Percentiles rank a stretch among this genome's conserved stretches.
These are phyloP conservation scores for Entomortierella lignicola DNA, from an alignment of 192 early-diverging fungal species.

Conservation along the genomic window DNA sequence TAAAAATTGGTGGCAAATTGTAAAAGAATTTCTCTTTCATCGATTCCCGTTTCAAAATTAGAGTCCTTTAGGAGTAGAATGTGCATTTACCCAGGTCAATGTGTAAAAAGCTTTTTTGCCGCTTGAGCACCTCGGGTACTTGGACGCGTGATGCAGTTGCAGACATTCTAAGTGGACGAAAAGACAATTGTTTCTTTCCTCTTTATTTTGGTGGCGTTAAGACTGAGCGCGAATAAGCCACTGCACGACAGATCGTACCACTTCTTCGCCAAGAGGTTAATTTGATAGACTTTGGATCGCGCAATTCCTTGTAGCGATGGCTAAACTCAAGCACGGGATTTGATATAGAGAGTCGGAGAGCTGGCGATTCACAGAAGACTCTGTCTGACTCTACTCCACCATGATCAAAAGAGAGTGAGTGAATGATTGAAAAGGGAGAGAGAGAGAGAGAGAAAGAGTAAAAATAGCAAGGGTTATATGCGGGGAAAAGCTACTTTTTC, in stretches of 20 bases:
- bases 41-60: not conserved
- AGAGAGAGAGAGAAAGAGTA: not conserved
- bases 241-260: too few relatives aligned
- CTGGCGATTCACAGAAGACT: too few relatives aligned
- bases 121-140: conserved; percentile 51
- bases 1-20: conserved; percentile 47
- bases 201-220: not conserved
- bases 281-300: too few relatives aligned
- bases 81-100: conserved; percentile 58
- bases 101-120: conserved; percentile 63
- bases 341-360: too few relatives aligned
- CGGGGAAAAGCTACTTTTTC: not conserved
- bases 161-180: conserved; percentile 3
- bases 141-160: conserved; percentile 19
- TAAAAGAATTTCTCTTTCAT: not conserved
- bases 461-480: conserved; percentile 1
- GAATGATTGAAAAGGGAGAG: too few relatives aligned
- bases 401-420: too few relatives aligned
- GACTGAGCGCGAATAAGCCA: not conserved
- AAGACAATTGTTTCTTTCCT: not conserved
- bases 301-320: too few relatives aligned
- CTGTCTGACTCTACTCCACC: too few relatives aligned
- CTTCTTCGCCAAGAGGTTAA: too few relatives aligned
- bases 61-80: not conserved
- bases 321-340: too few relatives aligned